Evolutionary conservation across 2,329 filamentous ascomycete species (phyloP).

Genomic region (Sporothrix curviconia): DNA sequence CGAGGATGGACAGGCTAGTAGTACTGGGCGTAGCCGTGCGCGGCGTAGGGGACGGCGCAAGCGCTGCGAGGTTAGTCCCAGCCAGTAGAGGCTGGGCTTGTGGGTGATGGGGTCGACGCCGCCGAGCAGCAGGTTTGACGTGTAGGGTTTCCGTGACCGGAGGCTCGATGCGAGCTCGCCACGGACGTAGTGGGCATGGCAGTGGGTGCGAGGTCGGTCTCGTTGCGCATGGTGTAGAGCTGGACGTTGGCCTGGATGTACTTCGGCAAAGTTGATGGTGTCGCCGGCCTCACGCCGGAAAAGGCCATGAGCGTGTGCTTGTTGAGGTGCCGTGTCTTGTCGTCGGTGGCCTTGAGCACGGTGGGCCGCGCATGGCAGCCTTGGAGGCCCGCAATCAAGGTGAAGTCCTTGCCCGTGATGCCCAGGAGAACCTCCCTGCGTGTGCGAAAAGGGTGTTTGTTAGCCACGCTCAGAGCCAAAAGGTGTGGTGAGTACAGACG

Average conservation of each 20-base stretch:
- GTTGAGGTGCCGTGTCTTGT: slow-evolving; percentile 92
- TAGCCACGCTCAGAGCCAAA: too few species aligned
- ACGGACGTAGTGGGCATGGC: slow-evolving; percentile 91
- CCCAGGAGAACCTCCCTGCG: slow-evolving; percentile 97
- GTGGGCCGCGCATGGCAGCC: slow-evolving; percentile 97
- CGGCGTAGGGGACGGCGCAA: slow-evolving; percentile 87
- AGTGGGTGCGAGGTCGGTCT: slow-evolving; percentile 80
- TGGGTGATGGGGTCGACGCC: slow-evolving; percentile 88
- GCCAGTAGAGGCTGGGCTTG: slow-evolving; percentile 91
- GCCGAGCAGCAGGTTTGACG: slow-evolving; percentile 90
- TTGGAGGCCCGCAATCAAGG: slow-evolving; percentile 95
- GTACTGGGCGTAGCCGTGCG: slow-evolving; percentile 98
- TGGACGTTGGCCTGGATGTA: slow-evolving; percentile 98
- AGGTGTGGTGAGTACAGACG: too few species aligned
- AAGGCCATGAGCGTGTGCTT: slow-evolving; percentile 92
- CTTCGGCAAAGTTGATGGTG: slow-evolving; percentile 96
- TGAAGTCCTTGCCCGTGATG: slow-evolving; percentile 99
- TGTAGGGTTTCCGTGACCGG: slow-evolving; percentile 89
- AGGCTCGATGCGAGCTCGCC: slow-evolving; percentile 86
- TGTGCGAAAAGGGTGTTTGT: neutral
- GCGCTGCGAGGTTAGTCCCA: slow-evolving; percentile 90
- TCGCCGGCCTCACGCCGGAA: slow-evolving; percentile 93
- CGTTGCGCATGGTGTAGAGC: slow-evolving; percentile 97
- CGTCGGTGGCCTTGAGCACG: slow-evolving; percentile 88
- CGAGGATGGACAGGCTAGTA: slow-evolving; percentile 95